These are phyloP conservation scores for Boechera retrofracta DNA, from an alignment of 345 rosid species.

Conservation along the genomic window DNA sequence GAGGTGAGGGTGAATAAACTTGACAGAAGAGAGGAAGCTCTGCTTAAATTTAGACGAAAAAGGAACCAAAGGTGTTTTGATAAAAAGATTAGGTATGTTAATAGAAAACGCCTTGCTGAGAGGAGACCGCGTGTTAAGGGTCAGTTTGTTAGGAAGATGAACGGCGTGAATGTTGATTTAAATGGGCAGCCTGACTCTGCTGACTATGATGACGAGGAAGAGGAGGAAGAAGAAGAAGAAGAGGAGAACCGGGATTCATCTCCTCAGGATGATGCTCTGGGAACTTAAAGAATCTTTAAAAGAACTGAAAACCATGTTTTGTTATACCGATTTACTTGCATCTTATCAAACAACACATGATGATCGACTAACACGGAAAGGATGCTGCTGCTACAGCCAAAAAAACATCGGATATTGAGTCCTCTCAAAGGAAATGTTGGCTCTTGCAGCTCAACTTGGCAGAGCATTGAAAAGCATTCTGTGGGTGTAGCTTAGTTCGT, in stretches of 20 bases:
- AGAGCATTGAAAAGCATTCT: constrained; percentile 25
- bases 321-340: constrained; percentile 22
- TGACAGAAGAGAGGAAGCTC: constrained; percentile 92
- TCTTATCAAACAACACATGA: constrained; percentile 22
- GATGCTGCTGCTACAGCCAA: constrained; percentile 29
- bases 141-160: constrained; percentile 92
- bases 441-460: constrained; percentile 23
- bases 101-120: constrained; percentile 91
- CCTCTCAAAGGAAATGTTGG: constrained; percentile 17
- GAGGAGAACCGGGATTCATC: constrained; percentile 68
- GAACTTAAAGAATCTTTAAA: constrained; percentile 39
- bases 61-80: constrained; percentile 95
- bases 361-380: constrained; percentile 7
- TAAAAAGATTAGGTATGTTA: constrained; percentile 94
- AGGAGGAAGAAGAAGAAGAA: constrained; percentile 58
- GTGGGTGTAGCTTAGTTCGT: constrained; percentile 28
- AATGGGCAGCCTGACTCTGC: constrained; percentile 76
- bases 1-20: constrained; percentile 64
- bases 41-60: constrained; percentile 89
- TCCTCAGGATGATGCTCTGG: constrained; percentile 60
- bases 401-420: constrained; percentile 3
- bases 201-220: constrained; percentile 82
- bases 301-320: constrained; percentile 22
- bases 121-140: constrained; percentile 98
- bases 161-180: constrained; percentile 81